Evolutionary conservation across 2,329 filamentous ascomycete species (phyloP), one percentile per base, ranked within the genome.

Genomic region (Aspergillus vadensis): DNA sequence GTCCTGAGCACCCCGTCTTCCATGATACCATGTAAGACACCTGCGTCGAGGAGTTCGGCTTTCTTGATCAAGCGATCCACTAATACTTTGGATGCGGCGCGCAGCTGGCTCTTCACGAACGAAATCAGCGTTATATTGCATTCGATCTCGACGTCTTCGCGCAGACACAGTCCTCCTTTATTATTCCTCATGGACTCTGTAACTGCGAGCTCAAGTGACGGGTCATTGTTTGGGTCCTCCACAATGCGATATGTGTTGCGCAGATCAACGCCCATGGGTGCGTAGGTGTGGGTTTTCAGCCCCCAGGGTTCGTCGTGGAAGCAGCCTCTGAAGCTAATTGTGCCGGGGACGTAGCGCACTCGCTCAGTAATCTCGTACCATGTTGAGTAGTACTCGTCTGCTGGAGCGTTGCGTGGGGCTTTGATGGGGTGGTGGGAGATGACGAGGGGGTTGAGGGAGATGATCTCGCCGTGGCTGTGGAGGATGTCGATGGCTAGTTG

Each of bases 301-400:
- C 92, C 91, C 58, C 84, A 80, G 4, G 86, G 80, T 19, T 91
- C 80, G 70, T 96, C 86, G 75, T 91, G 85, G 73, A 96, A 96
- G 69, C 90, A 91, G 57, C 86, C 90, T 44, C 89, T 91, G 80
- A 96, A 96, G 30, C 83, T 86, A 60, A 96, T 83, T 69, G 90
- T 87, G 61, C 89, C 86, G 15, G 91, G 91, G 0, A 94, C 79
- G 70, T 92, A 92, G 55, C 85, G 82, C 68, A 96, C 88, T 70
- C 85, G 86, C 78, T 96, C 91, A 54, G 88, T 91, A 67, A 93
- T 79, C 52, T 86, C 85, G 77, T 93, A 96, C 92, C 92, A 97
- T 17, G 80, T 80, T 66, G 87, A 90, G 63, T 85, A 80, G 62
- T 82, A 85, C 78, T 96, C 92, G 67, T 95, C 91, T 15, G 86